Evolutionary conservation across 768 basidiomycete genomes (phyloP), one percentile per base, ranked within the genome.

Genomic region (Pleurotus giganteus): DNA sequence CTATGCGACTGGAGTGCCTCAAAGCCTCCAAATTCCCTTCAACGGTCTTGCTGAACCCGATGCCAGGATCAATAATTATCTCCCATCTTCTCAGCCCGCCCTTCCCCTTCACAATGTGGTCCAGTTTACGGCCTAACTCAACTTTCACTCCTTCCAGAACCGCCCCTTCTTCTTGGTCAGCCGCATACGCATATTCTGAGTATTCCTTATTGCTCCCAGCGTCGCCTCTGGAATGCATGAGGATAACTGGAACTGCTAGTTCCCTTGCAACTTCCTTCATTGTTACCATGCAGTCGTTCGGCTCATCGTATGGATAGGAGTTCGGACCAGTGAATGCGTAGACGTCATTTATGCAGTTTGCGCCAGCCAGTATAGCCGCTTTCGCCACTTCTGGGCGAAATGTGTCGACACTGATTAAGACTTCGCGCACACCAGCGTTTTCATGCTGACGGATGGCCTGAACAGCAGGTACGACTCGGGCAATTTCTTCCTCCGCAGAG

Each of bases 211-310:
- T 80, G 58, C 74, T 61, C 13, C 86, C 84, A 0, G 91, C 90
- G 54, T 91, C 89, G 0, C 92, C 94, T 3, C 94, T 77, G 0
- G 92, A 94, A 68, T 99, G 96, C 96, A 98, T 98, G 55, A 98
- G 69, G 8, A 98, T 74, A 46, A 94, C 86, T 0, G 94, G 95
- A 0, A 89, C 88, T 4, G 79, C 80, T 41, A 84, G 71, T 27
- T 79, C 73, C 31, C 85, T 77, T 26, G 87, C 85, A 23, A 85
- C 66, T n/a, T 64, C 56, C 51, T 87, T 83, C 90, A 96, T 90
- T 51, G 76, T 69, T 8, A 60, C 58, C 60, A 84, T 77, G 53
- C 76, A 77, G 29, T 70, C 71, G 1, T 72, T 64, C 0, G 72
- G 68, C 26, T 66, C 69, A 11, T 57, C 46, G 13, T 65, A 57